These are phyloP conservation scores for Pleurotus eryngii DNA, from an alignment of 768 basidiomycete genomes.

Conservation along the genomic window DNA sequence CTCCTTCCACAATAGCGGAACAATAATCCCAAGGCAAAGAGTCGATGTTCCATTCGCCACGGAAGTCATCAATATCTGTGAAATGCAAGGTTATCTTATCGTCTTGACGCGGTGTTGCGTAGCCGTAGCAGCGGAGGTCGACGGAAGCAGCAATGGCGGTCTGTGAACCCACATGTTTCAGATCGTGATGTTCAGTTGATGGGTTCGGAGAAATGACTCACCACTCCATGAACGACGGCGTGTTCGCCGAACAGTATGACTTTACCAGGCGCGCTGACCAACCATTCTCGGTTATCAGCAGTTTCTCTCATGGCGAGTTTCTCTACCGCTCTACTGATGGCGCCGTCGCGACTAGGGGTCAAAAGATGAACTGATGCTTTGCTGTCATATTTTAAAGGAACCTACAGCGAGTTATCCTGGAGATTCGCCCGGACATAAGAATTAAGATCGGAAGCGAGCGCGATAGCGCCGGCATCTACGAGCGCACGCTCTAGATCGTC, in stretches of 20 bases:
- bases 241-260: conserved; percentile 98
- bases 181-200: not conserved
- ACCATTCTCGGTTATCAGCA: conserved; percentile 56
- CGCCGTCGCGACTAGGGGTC: conserved; percentile 6
- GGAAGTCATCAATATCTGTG: conserved; percentile 74
- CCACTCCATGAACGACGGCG: conserved; percentile 95
- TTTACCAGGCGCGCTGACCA: conserved; percentile 95
- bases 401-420: conserved; percentile 19
- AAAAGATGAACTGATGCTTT: not conserved
- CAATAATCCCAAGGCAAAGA: conserved; percentile 78
- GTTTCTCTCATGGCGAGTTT: conserved; percentile 43
- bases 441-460: conserved; percentile 44
- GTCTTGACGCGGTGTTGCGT: conserved; percentile 73
- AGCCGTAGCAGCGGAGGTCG: conserved; percentile 91
- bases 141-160: conserved; percentile 95
- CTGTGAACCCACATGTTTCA: conserved; percentile 31
- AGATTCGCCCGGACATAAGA: conserved; percentile 37
- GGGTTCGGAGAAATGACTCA: conserved; percentile 40
- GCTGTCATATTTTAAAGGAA: not conserved
- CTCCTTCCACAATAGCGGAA: conserved; percentile 46
- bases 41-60: conserved; percentile 77
- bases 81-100: conserved; percentile 73
- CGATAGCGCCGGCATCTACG: conserved; percentile 87
- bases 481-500: conserved; percentile 95
- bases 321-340: conserved; percentile 61